Percentiles rank a stretch among this genome's conserved stretches.
Evolutionary conservation across 2,329 filamentous ascomycete genomes (phyloP).

Genomic region (Botrytis pseudocinerea): DNA sequence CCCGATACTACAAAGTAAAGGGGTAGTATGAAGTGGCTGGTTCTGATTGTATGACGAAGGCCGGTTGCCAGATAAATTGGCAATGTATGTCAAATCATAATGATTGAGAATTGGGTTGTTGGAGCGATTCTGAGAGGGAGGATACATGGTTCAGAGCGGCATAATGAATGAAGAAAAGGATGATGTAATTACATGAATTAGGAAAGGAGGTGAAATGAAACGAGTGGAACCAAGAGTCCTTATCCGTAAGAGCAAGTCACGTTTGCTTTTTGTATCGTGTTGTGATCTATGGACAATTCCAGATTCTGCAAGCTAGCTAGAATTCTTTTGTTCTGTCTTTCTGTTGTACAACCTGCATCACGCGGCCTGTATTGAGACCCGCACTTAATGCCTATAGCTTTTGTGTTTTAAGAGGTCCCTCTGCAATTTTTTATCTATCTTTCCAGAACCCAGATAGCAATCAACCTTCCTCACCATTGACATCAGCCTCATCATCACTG

Average conservation of each 20-base stretch:
- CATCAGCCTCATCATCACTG: slow-evolving; percentile 26
- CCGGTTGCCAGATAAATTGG: not conserved
- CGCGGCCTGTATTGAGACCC: not conserved
- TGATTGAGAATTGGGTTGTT: not conserved
- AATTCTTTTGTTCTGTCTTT: not conserved
- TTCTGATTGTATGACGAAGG: not conserved
- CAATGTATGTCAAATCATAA: no score
- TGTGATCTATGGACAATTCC: not conserved
- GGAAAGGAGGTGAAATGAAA: not conserved
- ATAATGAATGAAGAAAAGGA: not conserved
- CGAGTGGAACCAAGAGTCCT: not conserved
- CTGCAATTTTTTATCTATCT: not conserved
- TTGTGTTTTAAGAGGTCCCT: not conserved
- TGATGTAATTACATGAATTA: not conserved
- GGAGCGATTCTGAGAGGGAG: not conserved
- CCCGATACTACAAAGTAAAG: not conserved
- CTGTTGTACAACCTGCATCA: not conserved
- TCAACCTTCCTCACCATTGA: slow-evolving; percentile 27
- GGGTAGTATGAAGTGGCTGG: not conserved
- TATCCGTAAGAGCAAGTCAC: not conserved
- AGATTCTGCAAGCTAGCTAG: not conserved
- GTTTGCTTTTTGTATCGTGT: slow-evolving; percentile 1
- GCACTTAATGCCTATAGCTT: not conserved
- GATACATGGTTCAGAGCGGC: not conserved
- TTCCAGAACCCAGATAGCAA: not conserved